Evolutionary conservation across 441 rosid species (phyloP), one percentile per base, ranked within the genome.

Genomic region (Kokia cookei): DNA sequence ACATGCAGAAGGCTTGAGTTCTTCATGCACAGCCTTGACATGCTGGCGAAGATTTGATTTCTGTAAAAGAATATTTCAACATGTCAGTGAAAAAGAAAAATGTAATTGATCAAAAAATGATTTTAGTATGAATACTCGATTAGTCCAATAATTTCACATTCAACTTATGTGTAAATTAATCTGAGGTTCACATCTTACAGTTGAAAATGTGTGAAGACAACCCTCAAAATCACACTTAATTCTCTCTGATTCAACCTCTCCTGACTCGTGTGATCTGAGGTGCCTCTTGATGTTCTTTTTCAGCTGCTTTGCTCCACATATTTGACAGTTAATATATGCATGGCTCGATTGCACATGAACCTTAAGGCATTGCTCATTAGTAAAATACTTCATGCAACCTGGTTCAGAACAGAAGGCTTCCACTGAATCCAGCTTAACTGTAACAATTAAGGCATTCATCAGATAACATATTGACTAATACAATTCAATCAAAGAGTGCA

Each of bases 211-310:
- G 9, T 61, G 84, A 45, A 48, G 57, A 78, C 98, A 93, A 24
- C 82, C 89, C 68, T 89, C 82, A 10, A 81, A 80, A 65, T 79
- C 82, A 65, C 97, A 93, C 40, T 85, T 86, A 60, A 87, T 79
- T 76, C 82, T 83, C 77, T 80, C 83, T 2, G 82, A 37, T 11
- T 85, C 82, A 24, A 37, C 77, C 27, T 37, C 76, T 32, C 29
- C 76, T 5, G 76, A 72, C 1, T 88, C 96, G 69, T 95, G 99
- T 1, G 87, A 77, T 12, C 81, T 76, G 1, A 91, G 73, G 79
- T 95, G 99, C 65, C 99, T 79, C 79, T 88, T 89, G 40, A 95
- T 79, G 81, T 91, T 93, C 87, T 86, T 93, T 73, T 78, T 90
- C 60, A 91, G 80, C 48, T 89, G 93, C 65, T 85, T 86, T 0